These are phyloP conservation scores for Omphalotus guepiniiformis DNA, from an alignment of 768 basidiomycete genomes.

Conservation along the genomic window DNA sequence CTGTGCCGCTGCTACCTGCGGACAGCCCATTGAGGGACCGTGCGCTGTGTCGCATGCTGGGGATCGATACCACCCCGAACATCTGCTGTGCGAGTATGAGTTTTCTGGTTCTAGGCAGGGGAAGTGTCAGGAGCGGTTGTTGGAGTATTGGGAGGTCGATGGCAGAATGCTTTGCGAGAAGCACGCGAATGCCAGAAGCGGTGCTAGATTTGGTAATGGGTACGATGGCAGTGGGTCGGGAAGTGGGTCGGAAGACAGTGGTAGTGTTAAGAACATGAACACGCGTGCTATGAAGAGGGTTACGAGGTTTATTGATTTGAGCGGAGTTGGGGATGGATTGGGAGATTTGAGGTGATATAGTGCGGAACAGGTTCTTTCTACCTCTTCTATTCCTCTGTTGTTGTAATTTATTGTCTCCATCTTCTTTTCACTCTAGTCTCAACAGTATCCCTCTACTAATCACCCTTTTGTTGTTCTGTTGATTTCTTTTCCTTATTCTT, in stretches of 20 bases:
- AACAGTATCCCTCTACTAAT: not conserved
- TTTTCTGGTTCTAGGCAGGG: slow-evolving; percentile 28
- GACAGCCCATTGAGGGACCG: slow-evolving; percentile 89
- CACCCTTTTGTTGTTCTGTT: not conserved
- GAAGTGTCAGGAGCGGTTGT: slow-evolving; percentile 48
- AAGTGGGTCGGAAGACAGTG: not conserved
- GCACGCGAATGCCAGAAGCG: slow-evolving; percentile 43
- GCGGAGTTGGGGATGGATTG: not conserved
- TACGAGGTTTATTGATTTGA: slow-evolving; percentile 11
- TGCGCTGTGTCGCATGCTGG: slow-evolving; percentile 85
- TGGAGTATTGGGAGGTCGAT: slow-evolving; percentile 88
- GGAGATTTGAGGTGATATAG: not conserved
- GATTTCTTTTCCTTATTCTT: not conserved
- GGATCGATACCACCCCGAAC: slow-evolving; percentile 83
- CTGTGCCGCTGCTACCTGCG: slow-evolving; percentile 74
- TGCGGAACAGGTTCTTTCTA: not conserved
- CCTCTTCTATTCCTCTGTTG: too few species aligned
- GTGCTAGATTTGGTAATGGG: slow-evolving; percentile 18
- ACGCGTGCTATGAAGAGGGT: slow-evolving; percentile 9
- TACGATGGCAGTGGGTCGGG: slow-evolving; percentile 6
- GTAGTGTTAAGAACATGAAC: not conserved
- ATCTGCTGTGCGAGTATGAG: slow-evolving; percentile 75
- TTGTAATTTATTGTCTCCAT: slow-evolving; percentile 5
- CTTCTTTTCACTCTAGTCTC: too few species aligned
- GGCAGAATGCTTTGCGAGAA: slow-evolving; percentile 82